Percentiles rank a stretch among this genome's conserved stretches.
Conservation (phyloP, 2,329 filamentous ascomycete species). For the Metarhizium anisopliae region DNA sequence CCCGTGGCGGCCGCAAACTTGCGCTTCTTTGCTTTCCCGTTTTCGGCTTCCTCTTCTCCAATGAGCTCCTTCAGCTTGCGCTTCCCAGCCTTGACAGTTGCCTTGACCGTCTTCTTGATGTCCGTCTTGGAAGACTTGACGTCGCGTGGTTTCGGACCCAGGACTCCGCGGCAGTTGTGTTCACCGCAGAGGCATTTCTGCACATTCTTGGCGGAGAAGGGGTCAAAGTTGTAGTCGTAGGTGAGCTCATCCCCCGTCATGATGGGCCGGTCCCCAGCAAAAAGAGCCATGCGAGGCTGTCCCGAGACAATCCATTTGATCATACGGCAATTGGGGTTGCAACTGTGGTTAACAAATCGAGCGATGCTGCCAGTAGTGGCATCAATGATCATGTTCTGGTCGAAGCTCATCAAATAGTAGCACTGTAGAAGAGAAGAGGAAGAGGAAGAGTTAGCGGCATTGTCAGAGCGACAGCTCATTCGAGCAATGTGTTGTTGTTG, state of each 20-base stretch:
- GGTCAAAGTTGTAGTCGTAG: slow-evolving; percentile 77
- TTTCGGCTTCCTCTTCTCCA: slow-evolving; percentile 27
- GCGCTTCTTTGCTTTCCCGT: slow-evolving; percentile 41
- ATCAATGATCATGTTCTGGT: slow-evolving; percentile 98
- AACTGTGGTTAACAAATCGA: slow-evolving; percentile 96
- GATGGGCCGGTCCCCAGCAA: slow-evolving; percentile 82
- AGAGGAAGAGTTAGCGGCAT: neutral
- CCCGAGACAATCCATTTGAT: slow-evolving; percentile 95
- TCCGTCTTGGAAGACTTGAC: slow-evolving; percentile 40
- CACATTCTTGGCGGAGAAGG: slow-evolving; percentile 60
- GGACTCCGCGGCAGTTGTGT: slow-evolving; percentile 53
- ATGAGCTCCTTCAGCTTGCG: slow-evolving; percentile 47
- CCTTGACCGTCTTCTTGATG: slow-evolving; percentile 29
- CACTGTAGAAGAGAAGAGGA: slow-evolving; percentile 45
- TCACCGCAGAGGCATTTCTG: slow-evolving; percentile 57
- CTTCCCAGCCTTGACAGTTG: slow-evolving; percentile 39
- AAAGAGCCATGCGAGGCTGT: slow-evolving; percentile 91
- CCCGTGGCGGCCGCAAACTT: slow-evolving; percentile 25
- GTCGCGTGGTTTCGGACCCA: slow-evolving; percentile 53
- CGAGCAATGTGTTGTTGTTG: neutral
- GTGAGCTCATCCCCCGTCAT: slow-evolving; percentile 94
- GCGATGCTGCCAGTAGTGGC: slow-evolving; percentile 93
- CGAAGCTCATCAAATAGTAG: slow-evolving; percentile 98
- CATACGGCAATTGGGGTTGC: slow-evolving; percentile 94
- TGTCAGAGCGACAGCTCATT: neutral